Base-by-base conservation (phyloP, 192 early-diverging fungal species). In the Umbelopsis isabellina region DNA sequence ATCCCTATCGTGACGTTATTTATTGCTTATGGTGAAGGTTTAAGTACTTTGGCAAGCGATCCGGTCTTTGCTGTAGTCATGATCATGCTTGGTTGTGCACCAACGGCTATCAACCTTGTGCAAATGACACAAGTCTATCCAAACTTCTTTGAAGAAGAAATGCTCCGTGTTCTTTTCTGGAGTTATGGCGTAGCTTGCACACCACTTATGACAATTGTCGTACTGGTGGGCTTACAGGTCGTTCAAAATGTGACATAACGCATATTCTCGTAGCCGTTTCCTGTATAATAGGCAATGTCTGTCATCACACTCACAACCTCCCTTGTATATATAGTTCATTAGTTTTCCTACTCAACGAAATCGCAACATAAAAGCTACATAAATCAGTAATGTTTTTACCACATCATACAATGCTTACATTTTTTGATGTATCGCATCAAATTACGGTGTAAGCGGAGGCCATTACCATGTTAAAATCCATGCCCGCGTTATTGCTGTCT, bases 61-160 rank as follows among this genome's bases (percentile, higher is more conserved):
- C 91, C 91, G 0, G 83, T 90, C 15, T 90, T 91, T 65, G 78
- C 87, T 1, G 68, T 89, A 49, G 80, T 84, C 33, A 76, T 91
- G 61, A 80, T 92, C 6, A 75, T 92, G 15, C 64, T 92, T 41
- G 84, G 85, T 0, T 81, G 84, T 44, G 86, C 84, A 16, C 91
- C 91, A 3, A 89, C 91, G 2, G 91, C 91, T 0, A 87, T 92
- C 65, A 91, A 89, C 46, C 79, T 91, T 25, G 84, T 87, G 16
- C 90, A 90, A n/a, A 85, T 91, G 21, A 84, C 86, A 49, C 88
- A 89, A 76, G 87, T 89, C 23, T 87, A 86, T 33, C 55, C 55
- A 4, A 88, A 88, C 9, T 82, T 87, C 71, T 92, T 87, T 77
- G 90, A 92, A 64, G 79, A 84, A 15, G 87, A 89, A 69, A 88